Evolutionary conservation across 2,329 filamentous ascomycete species (phyloP), one percentile per base, ranked within the genome.

Genomic region (Epicoccum nigrum): DNA sequence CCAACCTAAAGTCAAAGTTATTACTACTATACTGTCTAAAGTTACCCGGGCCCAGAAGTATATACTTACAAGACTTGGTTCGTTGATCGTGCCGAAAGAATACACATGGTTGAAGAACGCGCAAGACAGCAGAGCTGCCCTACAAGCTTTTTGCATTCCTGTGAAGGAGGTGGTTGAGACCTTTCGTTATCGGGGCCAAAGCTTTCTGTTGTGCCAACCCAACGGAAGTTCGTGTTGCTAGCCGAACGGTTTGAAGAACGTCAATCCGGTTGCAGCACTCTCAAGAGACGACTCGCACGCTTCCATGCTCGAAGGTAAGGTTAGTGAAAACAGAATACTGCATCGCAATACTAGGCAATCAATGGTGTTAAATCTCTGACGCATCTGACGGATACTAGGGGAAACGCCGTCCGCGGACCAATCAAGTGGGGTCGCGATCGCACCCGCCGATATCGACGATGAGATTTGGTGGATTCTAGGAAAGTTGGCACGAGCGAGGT

Each of bases 61-160:
- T n/a, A n/a, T n/a, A n/a, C n/a, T n/a, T n/a, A n/a, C 44, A 15
- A 58, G 51, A 17, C 44, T 46, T 12, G 62, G 62, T 21, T 63
- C 60, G 27, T 65, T 64, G 45, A 65, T 60, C 2, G 62, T 65
- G 7, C 62, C 62, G 27, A 65, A 65, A 30, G 42, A 38, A 25
- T 19, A 16, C 13, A 40, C 28, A 31, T 30, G 30, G 23, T 16
- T 12, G 8, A 42, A 9, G 6, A 7, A 23, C 15, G 25, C 20
- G 25, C 16, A 38, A n/a, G 38, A 46, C 37, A 45, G 39, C 48
- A 51, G 32, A 20, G 43, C 42, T 51, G 48, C 42, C 49, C 15
- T 20, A 32, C 15, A 38, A 25, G 32, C 49, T 25, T 42, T 51
- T 38, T 27, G 37, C 49, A 51, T 51, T 46, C 43, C 43, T 45